Evolutionary conservation across 768 basidiomycete genomes (phyloP), one percentile per base, ranked within the genome.

Genomic region (Macrolepiota dolichaula): DNA sequence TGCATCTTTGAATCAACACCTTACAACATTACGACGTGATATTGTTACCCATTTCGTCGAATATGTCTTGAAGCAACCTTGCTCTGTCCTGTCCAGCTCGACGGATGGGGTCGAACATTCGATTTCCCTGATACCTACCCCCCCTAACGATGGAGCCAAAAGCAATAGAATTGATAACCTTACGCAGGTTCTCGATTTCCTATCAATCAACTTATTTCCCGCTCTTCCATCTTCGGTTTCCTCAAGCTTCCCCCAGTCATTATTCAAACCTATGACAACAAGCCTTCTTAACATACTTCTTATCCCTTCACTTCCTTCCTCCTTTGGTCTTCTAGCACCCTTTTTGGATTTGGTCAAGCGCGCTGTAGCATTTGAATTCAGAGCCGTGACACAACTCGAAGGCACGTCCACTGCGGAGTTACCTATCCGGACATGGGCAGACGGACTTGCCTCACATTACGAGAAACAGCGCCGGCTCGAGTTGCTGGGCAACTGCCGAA

Each of bases 371-470:
- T 89, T 94, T 46, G 94, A 96, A 74, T 74, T 79, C 11, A 72
- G 75, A 37, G 81, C 82, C 54, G 67, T 90, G 15, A 66, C 81
- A 13, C 71, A 71, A 13, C 65, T 87, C 61, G 74, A 90, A 15
- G 80, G 80, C 13, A 81, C 78, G 57, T 80, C 78, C 22, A 58
- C 64, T 12, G 73, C 74, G 4, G 85, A 87, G 49, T 76, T 75
- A 25, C 74, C 85, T 6, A 82, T 96, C 58, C 81, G 83, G 67
- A 67, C 73, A 5, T 96, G 94, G 91, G 82, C 81, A 3, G 81
- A 87, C 52, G 81, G 84, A 3, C 79, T 92, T 11, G 81, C 84
- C 17, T 73, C 79, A 2, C 91, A 93, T 71, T 96, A 94, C 70
- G 94, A 94, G 70, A 84, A 85, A 62, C 85, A 88, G 65, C 74